A percentile compares a stretch with the other conserved stretches of the same genome.
Conservation (phyloP, 148 eudicot species). For the Persicaria tinctoria region DNA sequence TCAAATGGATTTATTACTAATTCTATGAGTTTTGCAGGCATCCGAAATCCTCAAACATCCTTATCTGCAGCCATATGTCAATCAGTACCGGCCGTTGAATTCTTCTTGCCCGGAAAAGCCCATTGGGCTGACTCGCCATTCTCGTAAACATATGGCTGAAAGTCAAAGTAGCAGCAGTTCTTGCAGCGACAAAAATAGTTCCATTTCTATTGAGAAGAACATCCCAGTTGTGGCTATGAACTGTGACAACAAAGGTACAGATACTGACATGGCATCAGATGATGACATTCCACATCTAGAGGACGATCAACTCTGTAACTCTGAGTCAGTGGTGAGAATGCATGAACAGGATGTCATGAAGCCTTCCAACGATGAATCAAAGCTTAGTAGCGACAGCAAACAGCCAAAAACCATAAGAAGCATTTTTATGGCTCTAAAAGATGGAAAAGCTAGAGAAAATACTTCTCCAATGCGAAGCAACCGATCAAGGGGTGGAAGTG, state of each 20-base stretch:
- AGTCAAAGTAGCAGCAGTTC: constrained; percentile 91
- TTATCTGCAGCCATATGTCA: constrained; percentile 84
- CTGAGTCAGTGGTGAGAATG: constrained; percentile 21
- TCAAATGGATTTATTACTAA: not conserved
- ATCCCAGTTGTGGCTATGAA: constrained; percentile 25
- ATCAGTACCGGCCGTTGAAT: constrained; percentile 48
- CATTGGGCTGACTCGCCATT: constrained; percentile 28
- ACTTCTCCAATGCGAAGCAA: constrained; percentile 84
- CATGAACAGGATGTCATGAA: constrained; percentile 34
- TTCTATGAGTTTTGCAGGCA: constrained; percentile 42
- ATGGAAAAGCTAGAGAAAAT: constrained; percentile 76
- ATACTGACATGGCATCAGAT: constrained; percentile 48
- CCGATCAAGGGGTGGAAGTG: constrained; percentile 26
- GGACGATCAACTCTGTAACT: constrained; percentile 30
- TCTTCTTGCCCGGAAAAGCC: constrained; percentile 53
- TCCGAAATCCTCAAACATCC: constrained; percentile 86
- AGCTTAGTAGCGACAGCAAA: constrained; percentile 32
- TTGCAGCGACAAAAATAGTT: constrained; percentile 82
- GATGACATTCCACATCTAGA: constrained; percentile 31
- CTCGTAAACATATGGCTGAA: constrained; percentile 57
- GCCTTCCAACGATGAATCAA: constrained; percentile 36
- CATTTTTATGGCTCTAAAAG: constrained; percentile 51
- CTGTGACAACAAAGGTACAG: constrained; percentile 44
- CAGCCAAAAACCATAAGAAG: constrained; percentile 59
- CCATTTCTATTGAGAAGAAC: constrained; percentile 59